A percentile compares a stretch with the other conserved stretches of the same genome.
Conservation (phyloP, 1,139 yeast species). For the Debaryomyces sp. region DNA sequence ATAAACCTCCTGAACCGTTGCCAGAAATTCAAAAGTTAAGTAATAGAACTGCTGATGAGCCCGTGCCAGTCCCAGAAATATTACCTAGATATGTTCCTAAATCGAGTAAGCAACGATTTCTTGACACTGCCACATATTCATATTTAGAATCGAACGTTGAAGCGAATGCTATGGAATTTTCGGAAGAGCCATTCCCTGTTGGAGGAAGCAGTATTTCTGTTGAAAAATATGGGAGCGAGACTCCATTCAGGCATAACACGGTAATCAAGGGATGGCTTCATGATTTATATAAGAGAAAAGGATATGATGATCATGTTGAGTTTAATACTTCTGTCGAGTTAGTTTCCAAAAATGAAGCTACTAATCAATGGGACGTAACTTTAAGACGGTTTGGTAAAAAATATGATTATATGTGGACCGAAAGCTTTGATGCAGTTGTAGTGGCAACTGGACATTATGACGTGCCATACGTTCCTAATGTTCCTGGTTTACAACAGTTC, state of each 20-base stretch:
- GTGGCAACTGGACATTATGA: conserved; percentile 39
- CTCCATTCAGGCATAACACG: conserved; percentile 53
- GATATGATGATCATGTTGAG: conserved; percentile 30
- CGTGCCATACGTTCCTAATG: conserved; percentile 34
- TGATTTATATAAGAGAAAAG: conserved; percentile 32
- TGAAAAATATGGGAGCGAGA: conserved; percentile 24
- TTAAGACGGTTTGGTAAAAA: conserved; percentile 29
- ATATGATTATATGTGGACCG: conserved; percentile 25
- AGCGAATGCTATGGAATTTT: conserved; percentile 57
- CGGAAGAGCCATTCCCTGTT: conserved; percentile 40
- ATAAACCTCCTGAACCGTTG: conserved; percentile 23
- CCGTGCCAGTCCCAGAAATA: conserved; percentile 22
- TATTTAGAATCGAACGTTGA: conserved; percentile 67
- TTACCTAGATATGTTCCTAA: conserved; percentile 34
- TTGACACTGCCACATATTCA: conserved; percentile 46
- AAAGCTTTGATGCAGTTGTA: conserved; percentile 30
- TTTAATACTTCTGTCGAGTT: conserved; percentile 37
- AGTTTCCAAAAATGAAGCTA: conserved; percentile 25
- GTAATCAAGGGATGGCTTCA: conserved; percentile 51
- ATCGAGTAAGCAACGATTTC: conserved; percentile 23
- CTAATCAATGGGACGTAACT: conserved; percentile 43
- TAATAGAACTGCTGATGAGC: conserved; percentile 18
- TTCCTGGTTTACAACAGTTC: conserved; percentile 42
- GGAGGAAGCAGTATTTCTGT: conserved; percentile 16
- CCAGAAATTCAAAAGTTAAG: conserved; percentile 18